Base-by-base conservation (phyloP, 2,329 filamentous ascomycete species). In the Periconia sp. region DNA sequence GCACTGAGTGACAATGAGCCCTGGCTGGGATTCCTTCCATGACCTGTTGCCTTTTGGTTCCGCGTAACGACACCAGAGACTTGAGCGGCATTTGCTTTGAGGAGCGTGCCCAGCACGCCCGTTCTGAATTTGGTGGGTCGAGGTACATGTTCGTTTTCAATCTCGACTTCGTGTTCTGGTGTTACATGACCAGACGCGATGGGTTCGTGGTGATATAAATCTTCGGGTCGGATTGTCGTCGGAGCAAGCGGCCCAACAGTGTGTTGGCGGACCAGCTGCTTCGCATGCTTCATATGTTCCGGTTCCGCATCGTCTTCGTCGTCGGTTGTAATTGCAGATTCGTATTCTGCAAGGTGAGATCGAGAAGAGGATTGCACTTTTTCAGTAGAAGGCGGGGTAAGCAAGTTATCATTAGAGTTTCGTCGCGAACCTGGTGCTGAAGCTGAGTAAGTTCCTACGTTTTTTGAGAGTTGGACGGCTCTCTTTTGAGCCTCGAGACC, bases 91-190 rank as follows among this genome's bases (percentile, higher is more conserved):
- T 58, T 64, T 17, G 65, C 68, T 49, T 87, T 90, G 47, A 94
- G 76, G 0, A 95, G 76, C 0, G 86, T 87, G 2, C 87, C 86
- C 1, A 95, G 77, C 45, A 93, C 84, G 30, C 91, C 89, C 30
- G 86, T 87, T 47, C 86, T 84, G 69, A 90, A 92, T 57, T 87
- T 82, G 19, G 79, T 75, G 5, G 89, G 89, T 41, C 81, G 79
- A 43, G 87, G 85, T 17, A 90, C 82, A 65, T 90, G 90, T 52
- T 84, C 81, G 42, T 84, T 81, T 45, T 82, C 80, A 19, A 82
- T 78, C 42, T 83, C 78, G 40, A 74, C 66, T 44, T 80, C 77
- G 41, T 76, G 71, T 1, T 71, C 72, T 1, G 79, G 81, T 2
- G 81, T 83, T 7, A 76, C 72, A 42, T 77, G 76, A 15, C 79